Conservation (phyloP, 1,284 basidiomycete species). For the Albatrellus sp. region DNA sequence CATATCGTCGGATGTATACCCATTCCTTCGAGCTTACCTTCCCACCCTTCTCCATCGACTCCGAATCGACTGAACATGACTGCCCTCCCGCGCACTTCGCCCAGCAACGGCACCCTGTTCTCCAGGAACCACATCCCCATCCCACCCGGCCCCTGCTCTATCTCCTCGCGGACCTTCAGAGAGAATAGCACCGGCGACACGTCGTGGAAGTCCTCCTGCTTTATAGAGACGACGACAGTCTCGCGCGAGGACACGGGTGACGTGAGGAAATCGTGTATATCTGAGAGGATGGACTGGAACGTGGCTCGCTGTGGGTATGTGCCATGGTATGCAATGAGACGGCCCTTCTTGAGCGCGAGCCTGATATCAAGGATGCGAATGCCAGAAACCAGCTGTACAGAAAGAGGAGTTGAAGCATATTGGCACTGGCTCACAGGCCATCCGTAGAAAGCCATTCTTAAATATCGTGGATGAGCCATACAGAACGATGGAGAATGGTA, state of each 20-base stretch:
- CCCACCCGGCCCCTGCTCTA: constrained; percentile 43
- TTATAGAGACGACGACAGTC: constrained; percentile 74
- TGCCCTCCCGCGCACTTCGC: constrained; percentile 73
- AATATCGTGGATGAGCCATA: background rate
- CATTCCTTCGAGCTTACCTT: constrained; percentile 49
- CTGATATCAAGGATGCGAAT: constrained; percentile 77
- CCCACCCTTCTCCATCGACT: constrained; percentile 51
- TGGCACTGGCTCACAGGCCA: constrained; percentile 76
- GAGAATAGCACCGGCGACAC: constrained; percentile 47
- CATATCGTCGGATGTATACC: constrained; percentile 75
- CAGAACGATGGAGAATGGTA: background rate
- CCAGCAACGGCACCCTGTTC: constrained; percentile 64
- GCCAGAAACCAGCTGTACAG: constrained; percentile 48
- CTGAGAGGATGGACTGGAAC: constrained; percentile 51
- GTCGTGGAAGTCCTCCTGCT: constrained; percentile 61
- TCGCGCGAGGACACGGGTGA: constrained; percentile 45
- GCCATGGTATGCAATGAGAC: constrained; percentile 73
- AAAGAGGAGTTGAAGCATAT: constrained; percentile 36
- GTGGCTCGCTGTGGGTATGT: constrained; percentile 55
- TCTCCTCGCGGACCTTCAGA: constrained; percentile 48
- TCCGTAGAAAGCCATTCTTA: constrained; percentile 67
- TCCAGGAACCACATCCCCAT: constrained; percentile 68
- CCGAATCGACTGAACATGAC: constrained; percentile 79
- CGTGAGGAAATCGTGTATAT: constrained; percentile 54
- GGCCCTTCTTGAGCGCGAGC: constrained; percentile 50